phyloP scores from a whole-genome alignment of 768 basidiomycete genomes.

The Rhodotorula kratochvilovae region DNA sequence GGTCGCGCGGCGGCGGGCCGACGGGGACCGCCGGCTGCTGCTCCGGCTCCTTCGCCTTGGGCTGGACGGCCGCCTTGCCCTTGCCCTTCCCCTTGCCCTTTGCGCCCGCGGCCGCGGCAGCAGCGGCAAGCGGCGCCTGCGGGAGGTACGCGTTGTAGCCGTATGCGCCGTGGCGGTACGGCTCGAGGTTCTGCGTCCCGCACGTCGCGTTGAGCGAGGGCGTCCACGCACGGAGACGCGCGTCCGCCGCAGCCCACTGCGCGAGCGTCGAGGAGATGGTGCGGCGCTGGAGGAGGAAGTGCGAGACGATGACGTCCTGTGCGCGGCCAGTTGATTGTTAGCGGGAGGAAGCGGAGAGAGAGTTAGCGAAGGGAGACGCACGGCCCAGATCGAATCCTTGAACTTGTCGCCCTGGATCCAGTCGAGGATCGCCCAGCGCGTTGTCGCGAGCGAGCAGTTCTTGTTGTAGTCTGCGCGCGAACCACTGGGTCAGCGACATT shows the following conservation, averaged over 20 bases:
- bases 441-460: slow-evolving; percentile 52
- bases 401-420: slow-evolving; percentile 54
- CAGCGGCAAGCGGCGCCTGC: too few relatives aligned
- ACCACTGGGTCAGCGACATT: slow-evolving; percentile 16
- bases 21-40: background rate
- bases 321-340: background rate
- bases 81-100: background rate
- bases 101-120: background rate
- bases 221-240: slow-evolving; percentile 10
- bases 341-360: background rate
- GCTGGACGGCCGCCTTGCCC: background rate
- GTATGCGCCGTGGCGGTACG: background rate
- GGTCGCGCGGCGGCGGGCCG: background rate
- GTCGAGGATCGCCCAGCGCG: slow-evolving; percentile 57
- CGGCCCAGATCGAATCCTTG: slow-evolving; percentile 53
- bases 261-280: background rate
- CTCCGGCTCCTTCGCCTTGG: background rate
- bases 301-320: slow-evolving; percentile 56
- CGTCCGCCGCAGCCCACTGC: background rate
- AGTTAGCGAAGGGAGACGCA: slow-evolving; percentile 43
- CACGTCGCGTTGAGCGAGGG: slow-evolving; percentile 1
- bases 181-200: slow-evolving; percentile 4
- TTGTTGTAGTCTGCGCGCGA: slow-evolving; percentile 52
- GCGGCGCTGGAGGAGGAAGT: slow-evolving; percentile 49
- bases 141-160: background rate